Evolutionary conservation across 2,329 filamentous ascomycete genomes (phyloP), one percentile per base, ranked within the genome.

Genomic region (Mollisiaceae sp.): DNA sequence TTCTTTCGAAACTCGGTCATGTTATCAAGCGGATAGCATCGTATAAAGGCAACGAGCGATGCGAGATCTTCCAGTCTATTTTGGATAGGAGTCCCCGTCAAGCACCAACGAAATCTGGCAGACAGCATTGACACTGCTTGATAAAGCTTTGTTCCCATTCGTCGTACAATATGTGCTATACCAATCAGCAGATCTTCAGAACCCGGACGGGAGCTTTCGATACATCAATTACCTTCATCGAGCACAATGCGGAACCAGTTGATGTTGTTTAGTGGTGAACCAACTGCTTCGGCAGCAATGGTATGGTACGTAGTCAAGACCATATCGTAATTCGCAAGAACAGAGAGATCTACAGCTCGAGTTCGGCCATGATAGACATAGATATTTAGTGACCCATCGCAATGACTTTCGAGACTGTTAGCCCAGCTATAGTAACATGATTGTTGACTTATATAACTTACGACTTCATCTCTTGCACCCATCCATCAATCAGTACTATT

Each of bases 121-220:
- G 72, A 63, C 0, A 87, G 74, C 0, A 77, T 75, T 15, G 73
- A 66, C 2, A 82, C 81, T 1, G 81, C 78, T 1, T 76, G 77
- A 66, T 82, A 78, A 12, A 83, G 79, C 0, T 75, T 78, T 0
- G 83, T 85, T 1, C 79, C 75, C 24, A 77, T 78, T 0, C 79
- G 79, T 20, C 85, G 80, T 35, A 86, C 84, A 2, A 79, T 77
- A 61, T 86, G 82, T 0, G 83, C 84, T 83, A 58, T 27, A 4
- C 35, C 20, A 60, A 50, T 64, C 52, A 55, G 36, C 41, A n/a
- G 12, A 8, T 8, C 41, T 45, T 11, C 18, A 45, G 41, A n/a
- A n/a, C n/a, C n/a, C n/a, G n/a, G n/a, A n/a, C n/a, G 18, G 24
- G 14, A 24, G 1, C 15, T 20, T 3, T 39, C 6, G 8, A n/a